phyloP scores from a whole-genome alignment of 495 filamentous ascomycete species.

The Penicillium bovifimosum region DNA sequence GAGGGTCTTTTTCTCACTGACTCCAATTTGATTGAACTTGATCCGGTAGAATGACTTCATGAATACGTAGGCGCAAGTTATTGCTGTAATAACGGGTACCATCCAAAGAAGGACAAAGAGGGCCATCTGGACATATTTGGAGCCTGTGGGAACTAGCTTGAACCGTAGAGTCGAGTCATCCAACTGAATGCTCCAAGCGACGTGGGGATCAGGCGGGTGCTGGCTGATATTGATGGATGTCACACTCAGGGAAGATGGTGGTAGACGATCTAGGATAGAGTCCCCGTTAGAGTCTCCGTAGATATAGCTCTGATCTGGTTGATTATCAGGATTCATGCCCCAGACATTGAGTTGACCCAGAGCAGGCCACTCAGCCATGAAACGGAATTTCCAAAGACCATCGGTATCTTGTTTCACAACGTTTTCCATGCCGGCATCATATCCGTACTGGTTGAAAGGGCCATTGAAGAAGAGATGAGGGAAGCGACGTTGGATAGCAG shows the following conservation, averaged over 20 bases:
- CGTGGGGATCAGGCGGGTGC: conserved; percentile 48
- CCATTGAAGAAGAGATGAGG: conserved; percentile 65
- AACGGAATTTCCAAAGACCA: conserved; percentile 56
- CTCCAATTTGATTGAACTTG: conserved; percentile 64
- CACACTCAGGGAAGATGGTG: conserved; percentile 52
- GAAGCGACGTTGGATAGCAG: conserved; percentile 42
- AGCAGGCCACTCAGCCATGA: conserved; percentile 62
- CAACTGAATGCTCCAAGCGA: conserved; percentile 52
- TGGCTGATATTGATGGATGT: conserved; percentile 58
- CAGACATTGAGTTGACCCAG: conserved; percentile 62
- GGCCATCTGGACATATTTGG: conserved; percentile 50
- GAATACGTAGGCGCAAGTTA: conserved; percentile 52
- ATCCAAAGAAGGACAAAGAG: conserved; percentile 54
- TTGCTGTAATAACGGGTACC: conserved; percentile 48
- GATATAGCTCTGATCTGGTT: conserved; percentile 54
- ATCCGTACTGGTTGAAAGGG: conserved; percentile 63
- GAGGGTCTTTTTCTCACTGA: conserved; percentile 44
- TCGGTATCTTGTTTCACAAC: conserved; percentile 48
- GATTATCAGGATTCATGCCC: conserved; percentile 62
- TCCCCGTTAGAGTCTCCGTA: conserved; percentile 59
- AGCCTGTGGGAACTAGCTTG: conserved; percentile 49
- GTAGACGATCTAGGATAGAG: conserved; percentile 56
- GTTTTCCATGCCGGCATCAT: conserved; percentile 57
- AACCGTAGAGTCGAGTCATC: conserved; percentile 53
- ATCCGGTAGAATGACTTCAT: conserved; percentile 64